Conservation (phyloP, 164 flowering plant genomes). For the Nymphaea colorata region DNA sequence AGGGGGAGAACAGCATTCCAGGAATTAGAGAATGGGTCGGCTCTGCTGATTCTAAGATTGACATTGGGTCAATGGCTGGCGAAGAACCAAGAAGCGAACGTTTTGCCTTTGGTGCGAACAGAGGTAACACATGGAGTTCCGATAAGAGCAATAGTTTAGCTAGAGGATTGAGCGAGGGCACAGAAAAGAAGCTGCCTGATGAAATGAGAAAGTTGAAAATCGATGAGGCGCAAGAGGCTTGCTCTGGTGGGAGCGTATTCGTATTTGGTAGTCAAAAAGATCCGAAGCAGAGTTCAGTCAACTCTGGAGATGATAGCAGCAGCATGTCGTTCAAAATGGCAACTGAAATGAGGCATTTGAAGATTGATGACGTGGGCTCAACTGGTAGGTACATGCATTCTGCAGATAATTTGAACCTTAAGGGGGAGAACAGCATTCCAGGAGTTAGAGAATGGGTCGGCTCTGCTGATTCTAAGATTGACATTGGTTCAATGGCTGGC, state of each 20-base stretch:
- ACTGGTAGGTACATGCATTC: constrained; percentile 6
- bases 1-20: neutral
- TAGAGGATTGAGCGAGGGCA: constrained; percentile 3
- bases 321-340: neutral
- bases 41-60: neutral
- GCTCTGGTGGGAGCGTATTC: constrained; percentile 3
- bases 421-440: neutral
- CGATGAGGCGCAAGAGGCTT: neutral
- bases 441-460: neutral
- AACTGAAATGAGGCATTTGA: constrained; percentile 23
- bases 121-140: constrained; percentile 4
- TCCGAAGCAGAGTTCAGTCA: neutral
- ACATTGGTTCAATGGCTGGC: neutral
- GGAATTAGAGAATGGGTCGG: neutral
- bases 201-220: constrained; percentile 30
- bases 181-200: constrained; percentile 13
- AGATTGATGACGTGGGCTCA: constrained; percentile 14
- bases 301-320: neutral
- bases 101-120: constrained; percentile 15
- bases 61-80: neutral
- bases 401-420: neutral
- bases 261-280: neutral
- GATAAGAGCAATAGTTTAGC: neutral
- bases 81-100: constrained; percentile 2
- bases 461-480: neutral